Evolutionary conservation across 192 early-diverging fungal genomes (phyloP), one percentile per base, ranked within the genome.

Genomic region (Coemansia sp.): DNA sequence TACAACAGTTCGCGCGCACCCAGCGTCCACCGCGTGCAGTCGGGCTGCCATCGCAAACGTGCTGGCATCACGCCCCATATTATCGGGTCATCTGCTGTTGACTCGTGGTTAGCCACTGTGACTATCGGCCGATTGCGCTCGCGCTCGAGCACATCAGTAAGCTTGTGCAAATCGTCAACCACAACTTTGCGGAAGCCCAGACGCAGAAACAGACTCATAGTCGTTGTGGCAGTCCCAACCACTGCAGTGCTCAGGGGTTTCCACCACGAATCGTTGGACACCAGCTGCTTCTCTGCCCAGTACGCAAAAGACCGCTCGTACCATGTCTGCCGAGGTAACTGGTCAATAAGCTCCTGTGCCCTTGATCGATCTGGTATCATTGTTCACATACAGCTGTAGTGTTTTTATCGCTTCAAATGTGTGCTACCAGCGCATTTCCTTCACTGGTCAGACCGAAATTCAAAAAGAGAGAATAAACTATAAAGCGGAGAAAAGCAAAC

Each of bases 1-100:
- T 89, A 96, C 51, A 91, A 90, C 19, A 94, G 87, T 65, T 96
- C 93, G 57, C 87, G 86, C 6, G 94, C 93, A n/a, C 92, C 91
- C 39, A 96, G 76, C 6, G 90, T 88, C 91, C 92, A 94, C 41
- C 94, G 86, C 74, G 89, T 82, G 23, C 77, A 61, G 5, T 84
- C 67, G 1, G 76, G 81, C 32, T 69, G 62, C 61, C 69, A 73
- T 5, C 84, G 74, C 45, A 83, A 82, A n/a, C 69, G 81, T 59
- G 79, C 59, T 9, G 90, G 90, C 57, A 93, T 63, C 5, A 85
- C 68, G 23, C 90, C 91, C 91, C 91, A 93, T 15, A 93, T 62
- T 2, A 90, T 38, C 3, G 91, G 91, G 60, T 93, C 91, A 27
- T 93, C 91, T 57, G 86, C 53, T 43, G 87, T 86, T 45, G 90